These are phyloP conservation scores for Talaromyces sp. DNA, from an alignment of 2,329 filamentous ascomycete genomes.

Conservation along the genomic window DNA sequence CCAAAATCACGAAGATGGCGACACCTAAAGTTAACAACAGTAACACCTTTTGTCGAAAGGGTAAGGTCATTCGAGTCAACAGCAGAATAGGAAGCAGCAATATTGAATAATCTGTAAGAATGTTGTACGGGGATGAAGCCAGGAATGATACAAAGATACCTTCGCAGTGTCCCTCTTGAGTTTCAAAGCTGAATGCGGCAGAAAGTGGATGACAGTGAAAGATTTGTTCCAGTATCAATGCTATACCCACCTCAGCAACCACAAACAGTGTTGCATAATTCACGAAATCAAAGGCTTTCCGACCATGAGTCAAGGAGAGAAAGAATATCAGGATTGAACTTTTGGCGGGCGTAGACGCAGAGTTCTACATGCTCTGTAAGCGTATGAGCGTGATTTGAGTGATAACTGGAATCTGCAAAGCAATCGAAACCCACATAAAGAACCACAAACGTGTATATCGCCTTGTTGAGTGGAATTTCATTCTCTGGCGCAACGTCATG, in stretches of 20 bases:
- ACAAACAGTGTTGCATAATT: neutral
- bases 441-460: neutral
- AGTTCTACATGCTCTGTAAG: neutral
- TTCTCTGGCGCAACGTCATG: slow-evolving; percentile 1
- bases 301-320: neutral
- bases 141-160: neutral
- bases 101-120: neutral
- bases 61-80: slow-evolving; percentile 6
- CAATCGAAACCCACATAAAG: neutral
- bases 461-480: slow-evolving; percentile 3
- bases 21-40: slow-evolving; percentile 3
- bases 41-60: slow-evolving; percentile 47
- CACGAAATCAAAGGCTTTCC: neutral
- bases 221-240: neutral
- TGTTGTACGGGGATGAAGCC: slow-evolving; percentile 1
- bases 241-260: neutral
- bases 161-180: neutral
- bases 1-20: slow-evolving; percentile 2
- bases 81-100: slow-evolving; percentile 1
- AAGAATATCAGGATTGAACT: neutral
- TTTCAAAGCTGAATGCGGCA: neutral
- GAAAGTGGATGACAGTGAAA: slow-evolving; percentile 2
- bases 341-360: neutral
- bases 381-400: neutral
- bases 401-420: neutral